A percentile compares a stretch with the other conserved stretches of the same genome.
Evolutionary conservation across 352 stramenopile genomes (phyloP).

Genomic region (Phytophthora rubi): DNA sequence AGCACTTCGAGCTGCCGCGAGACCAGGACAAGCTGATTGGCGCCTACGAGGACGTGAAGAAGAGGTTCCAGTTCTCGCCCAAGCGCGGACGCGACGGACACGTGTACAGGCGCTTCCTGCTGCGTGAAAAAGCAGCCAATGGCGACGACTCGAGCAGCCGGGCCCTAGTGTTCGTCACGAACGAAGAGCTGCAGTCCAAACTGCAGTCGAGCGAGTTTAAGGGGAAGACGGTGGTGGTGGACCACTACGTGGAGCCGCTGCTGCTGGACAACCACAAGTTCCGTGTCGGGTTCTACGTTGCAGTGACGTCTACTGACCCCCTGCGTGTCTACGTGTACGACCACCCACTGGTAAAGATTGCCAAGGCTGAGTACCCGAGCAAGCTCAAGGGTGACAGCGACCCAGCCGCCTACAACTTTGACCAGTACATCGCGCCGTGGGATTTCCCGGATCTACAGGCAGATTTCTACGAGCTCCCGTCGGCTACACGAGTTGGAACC

Average conservation of each 20-base stretch:
- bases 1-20: conserved; percentile 65
- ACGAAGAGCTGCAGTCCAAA: conserved; percentile 55
- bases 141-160: conserved; percentile 31
- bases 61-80: conserved; percentile 61
- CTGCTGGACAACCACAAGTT: conserved; percentile 91
- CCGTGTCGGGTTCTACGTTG: conserved; percentile 88
- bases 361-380: conserved; percentile 65
- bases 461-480: conserved; percentile 73
- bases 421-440: conserved; percentile 75
- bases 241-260: conserved; percentile 85
- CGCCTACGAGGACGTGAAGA: conserved; percentile 51
- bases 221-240: conserved; percentile 63
- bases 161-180: conserved; percentile 46
- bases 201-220: conserved; percentile 55
- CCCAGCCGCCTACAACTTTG: conserved; percentile 63
- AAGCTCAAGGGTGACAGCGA: conserved; percentile 49
- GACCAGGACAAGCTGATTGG: conserved; percentile 53
- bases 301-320: conserved; percentile 82
- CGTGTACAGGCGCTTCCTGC: conserved; percentile 71
- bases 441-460: conserved; percentile 70
- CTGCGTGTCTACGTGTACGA: conserved; percentile 87
- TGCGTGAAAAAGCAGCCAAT: conserved; percentile 47
- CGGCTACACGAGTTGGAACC: conserved; percentile 49
- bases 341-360: conserved; percentile 77
- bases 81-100: conserved; percentile 56